Evolutionary conservation across 1,284 basidiomycete genomes (phyloP).

Genomic region (Pascua guehoae): DNA sequence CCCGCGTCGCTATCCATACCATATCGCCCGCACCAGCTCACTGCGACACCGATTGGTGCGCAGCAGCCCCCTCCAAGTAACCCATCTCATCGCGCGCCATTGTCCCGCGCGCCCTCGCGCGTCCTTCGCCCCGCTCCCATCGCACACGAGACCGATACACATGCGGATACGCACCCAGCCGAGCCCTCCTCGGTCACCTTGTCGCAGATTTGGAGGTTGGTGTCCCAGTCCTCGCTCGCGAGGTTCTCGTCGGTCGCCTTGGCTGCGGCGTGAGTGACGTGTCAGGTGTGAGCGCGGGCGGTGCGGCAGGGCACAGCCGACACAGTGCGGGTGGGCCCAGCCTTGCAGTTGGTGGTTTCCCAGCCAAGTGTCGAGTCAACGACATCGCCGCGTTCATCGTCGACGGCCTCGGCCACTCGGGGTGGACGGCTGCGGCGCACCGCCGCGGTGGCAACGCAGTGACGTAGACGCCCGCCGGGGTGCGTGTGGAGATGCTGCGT

Average conservation of each 20-base stretch:
- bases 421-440: neutral
- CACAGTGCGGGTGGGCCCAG: no score
- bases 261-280: constrained; percentile 52
- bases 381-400: neutral
- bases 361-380: no score
- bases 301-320: no score
- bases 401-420: neutral
- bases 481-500: no score
- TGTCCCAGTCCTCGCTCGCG: constrained; percentile 92
- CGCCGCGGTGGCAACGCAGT: constrained; percentile 1
- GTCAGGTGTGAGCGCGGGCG: neutral
- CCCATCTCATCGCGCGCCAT: neutral
- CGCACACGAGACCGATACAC: neutral
- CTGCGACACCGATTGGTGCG: no score
- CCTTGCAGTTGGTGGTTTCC: no score
- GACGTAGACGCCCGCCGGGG: neutral
- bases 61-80: neutral
- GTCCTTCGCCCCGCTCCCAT: neutral
- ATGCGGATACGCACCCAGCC: constrained; percentile 60
- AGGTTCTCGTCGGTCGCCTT: constrained; percentile 95
- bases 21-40: no score
- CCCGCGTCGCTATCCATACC: no score
- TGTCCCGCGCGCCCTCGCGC: neutral
- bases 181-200: constrained; percentile 86
- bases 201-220: constrained; percentile 92